Evolutionary conservation across 768 basidiomycete genomes (phyloP), one percentile per base, ranked within the genome.

Genomic region (Boletus reticuloceps): DNA sequence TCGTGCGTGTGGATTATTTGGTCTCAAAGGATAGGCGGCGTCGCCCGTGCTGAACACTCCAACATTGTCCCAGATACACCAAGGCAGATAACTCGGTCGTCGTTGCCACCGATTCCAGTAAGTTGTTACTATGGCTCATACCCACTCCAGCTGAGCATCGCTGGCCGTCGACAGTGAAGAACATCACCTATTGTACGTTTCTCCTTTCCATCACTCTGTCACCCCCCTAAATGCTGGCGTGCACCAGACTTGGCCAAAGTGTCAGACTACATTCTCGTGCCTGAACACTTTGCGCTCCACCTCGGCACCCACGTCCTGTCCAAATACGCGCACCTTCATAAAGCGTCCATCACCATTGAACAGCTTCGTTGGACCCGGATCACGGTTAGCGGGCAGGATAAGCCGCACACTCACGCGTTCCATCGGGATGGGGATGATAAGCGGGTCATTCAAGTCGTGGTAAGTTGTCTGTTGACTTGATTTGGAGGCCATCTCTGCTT

Each of bases 101-200:
- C 11, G 92, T 98, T 3, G 87, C 95, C 3, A 98, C 94, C 1
- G 95, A 98, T 73, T 91, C 91, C 1, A 86, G 91, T 92, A 63
- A 64, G 88, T 76, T 36, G 5, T 8, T 1, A 16, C 10, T 5
- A 11, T 31, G 44, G 17, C 25, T 29, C 43, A 25, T 25, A 10
- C 29, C 7, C 22, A 32, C 6, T 3, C 5, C 36, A 41, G 25
- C 34, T 42, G 25, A 38, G 34, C 13, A 20, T n/a, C 40, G 20
- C 6, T 36, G 41, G 6, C 19, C 36, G 11, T 43, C 19, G 25
- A 20, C 51, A 86, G 85, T 86, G 63, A 87, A 86, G 72, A 87
- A 87, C 62, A 85, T 85, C 51, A 83, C 77, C 1, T 84, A 86
- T 54, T 84, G 83, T 82, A 59, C 19, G 76, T 49, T 22, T 27